Conservation (phyloP, 306 rosid genomes). For the Leucaena leucocephala region DNA sequence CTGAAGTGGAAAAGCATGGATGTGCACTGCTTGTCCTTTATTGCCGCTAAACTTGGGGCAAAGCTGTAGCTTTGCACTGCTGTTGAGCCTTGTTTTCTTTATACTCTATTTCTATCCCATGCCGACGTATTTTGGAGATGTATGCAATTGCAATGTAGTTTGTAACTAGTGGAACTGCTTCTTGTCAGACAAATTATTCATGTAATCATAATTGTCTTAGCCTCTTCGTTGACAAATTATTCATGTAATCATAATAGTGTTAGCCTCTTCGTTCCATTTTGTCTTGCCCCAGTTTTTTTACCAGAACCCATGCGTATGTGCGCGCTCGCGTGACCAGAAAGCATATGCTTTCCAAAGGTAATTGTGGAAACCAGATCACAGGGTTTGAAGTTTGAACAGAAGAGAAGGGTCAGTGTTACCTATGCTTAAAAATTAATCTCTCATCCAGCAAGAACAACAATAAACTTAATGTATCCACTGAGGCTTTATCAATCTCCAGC, state of each 20-base stretch:
- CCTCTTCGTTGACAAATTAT: neutral
- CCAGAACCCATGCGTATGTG: no score
- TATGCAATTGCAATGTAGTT: neutral
- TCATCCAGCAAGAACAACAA: neutral
- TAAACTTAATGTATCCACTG: no score
- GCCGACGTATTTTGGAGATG: neutral
- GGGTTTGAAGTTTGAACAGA: neutral
- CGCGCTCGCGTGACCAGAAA: neutral
- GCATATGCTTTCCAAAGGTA: neutral
- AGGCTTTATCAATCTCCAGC: no score
- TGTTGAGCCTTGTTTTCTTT: neutral
- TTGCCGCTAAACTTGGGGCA: slow-evolving; percentile 39
- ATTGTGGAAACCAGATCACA: neutral
- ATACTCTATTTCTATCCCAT: neutral
- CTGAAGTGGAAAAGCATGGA: slow-evolving; percentile 57
- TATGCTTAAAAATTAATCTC: neutral
- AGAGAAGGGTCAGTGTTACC: neutral
- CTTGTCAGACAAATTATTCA: neutral
- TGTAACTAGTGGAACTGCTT: neutral
- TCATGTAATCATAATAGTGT: neutral
- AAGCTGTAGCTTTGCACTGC: neutral
- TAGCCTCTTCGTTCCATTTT: neutral
- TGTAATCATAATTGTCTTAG: neutral
- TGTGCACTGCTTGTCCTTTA: slow-evolving; percentile 60
- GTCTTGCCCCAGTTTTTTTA: neutral